Evolutionary conservation across 306 rosid genomes (phyloP), one percentile per base, ranked within the genome.

Genomic region (Rosa multiflora): DNA sequence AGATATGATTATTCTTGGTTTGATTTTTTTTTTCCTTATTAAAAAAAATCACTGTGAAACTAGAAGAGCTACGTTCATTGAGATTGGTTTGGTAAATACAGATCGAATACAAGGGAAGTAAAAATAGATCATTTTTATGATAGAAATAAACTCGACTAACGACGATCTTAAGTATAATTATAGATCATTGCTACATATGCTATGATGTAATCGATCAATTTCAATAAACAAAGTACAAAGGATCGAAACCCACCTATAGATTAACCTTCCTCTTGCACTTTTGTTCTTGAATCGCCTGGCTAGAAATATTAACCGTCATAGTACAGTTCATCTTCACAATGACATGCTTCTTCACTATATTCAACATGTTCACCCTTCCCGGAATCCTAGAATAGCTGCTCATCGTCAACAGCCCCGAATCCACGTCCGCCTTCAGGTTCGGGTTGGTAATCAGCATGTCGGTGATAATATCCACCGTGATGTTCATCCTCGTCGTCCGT

Each of bases 241-340:
- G 12, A 29, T 29, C 32, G 32, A 29, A 11, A 48, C 37, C 15
- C 42, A 67, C 58, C 83, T 83, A 83, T 5, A 89, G 79, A 5
- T 43, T 71, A 73, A 91, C 89, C 80, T 89, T 91, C 66, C 83
- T 58, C 84, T 83, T 84, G 80, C 94, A 91, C 32, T 78, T 82
- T 79, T 85, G 88, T 15, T 85, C 63, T 73, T 87, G 77, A 64
- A 91, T 85, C 0, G 78, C 84, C 79, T 26, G 82, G 53, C 78
- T 81, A 5, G 89, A 67, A 20, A 91, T 81, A 84, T 82, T 89
- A 62, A 81, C 82, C 2, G 77, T 51, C 67, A 79, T 23, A 12
- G 87, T 80, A 55, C 97, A 91, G 29, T 85, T 89, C 90, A 88
- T 89, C 44, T 79, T 89, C 67, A 91, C 90, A 61, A 91, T 83